Percentiles rank a stretch among this genome's conserved stretches.
Evolutionary conservation across 805 yeast species (phyloP).

Genomic region (Barnettozyma sucrosica): DNA sequence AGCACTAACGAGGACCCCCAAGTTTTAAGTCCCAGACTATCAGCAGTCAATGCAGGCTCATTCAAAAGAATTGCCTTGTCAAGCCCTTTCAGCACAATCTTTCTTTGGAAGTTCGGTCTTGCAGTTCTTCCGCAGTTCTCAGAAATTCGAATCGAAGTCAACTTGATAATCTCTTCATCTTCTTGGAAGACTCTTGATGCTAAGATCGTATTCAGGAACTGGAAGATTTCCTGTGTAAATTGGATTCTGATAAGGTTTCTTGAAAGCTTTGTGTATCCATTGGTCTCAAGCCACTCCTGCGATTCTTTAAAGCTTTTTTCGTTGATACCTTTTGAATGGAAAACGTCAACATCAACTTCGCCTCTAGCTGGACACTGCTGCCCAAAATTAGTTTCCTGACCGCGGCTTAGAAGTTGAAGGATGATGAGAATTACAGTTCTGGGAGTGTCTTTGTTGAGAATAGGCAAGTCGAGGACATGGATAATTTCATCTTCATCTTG

Average conservation of each 20-base stretch:
- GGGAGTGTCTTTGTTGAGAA: slow-evolving; percentile 42
- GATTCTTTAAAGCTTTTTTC: slow-evolving; percentile 29
- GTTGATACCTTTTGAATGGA: slow-evolving; percentile 20
- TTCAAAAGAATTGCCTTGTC: slow-evolving; percentile 32
- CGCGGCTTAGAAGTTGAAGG: slow-evolving; percentile 43
- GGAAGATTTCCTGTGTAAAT: slow-evolving; percentile 35
- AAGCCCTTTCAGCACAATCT: slow-evolving; percentile 42
- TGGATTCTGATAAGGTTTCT: slow-evolving; percentile 27
- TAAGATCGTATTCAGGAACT: slow-evolving; percentile 44
- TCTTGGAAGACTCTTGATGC: slow-evolving; percentile 35
- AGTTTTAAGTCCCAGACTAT: slow-evolving; percentile 84
- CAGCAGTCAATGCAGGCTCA: slow-evolving; percentile 86
- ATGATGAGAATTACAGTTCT: slow-evolving; percentile 37
- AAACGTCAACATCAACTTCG: slow-evolving; percentile 19
- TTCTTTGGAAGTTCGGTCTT: slow-evolving; percentile 62
- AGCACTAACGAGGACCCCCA: slow-evolving; percentile 90
- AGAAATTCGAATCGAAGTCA: slow-evolving; percentile 61
- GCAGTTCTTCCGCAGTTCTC: slow-evolving; percentile 85
- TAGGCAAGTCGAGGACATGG: slow-evolving; percentile 57
- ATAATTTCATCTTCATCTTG: slow-evolving; percentile 29
- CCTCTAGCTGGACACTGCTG: slow-evolving; percentile 5
- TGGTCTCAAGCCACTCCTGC: slow-evolving; percentile 38
- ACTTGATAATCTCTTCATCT: slow-evolving; percentile 39
- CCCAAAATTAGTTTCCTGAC: slow-evolving; percentile 47
- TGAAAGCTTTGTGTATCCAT: slow-evolving; percentile 31